Percentiles rank a stretch among this genome's conserved stretches.
Evolutionary conservation across 352 stramenopile species (phyloP).

Genomic region (Thalassiosira sp.): DNA sequence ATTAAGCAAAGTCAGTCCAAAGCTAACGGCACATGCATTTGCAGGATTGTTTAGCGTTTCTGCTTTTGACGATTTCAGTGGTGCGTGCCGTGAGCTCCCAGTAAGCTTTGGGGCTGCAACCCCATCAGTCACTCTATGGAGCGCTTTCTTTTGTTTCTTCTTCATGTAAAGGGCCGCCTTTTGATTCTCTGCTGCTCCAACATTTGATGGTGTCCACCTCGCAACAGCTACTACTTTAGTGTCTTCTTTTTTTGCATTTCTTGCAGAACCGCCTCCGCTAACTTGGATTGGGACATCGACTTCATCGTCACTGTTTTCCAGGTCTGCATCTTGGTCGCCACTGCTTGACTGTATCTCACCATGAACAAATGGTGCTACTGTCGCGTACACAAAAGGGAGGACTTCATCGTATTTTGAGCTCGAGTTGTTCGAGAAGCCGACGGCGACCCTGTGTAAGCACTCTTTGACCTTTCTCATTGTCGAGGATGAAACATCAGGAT

Average conservation of each 20-base stretch:
- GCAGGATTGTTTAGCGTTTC: conserved; percentile 76
- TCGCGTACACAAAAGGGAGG: conserved; percentile 82
- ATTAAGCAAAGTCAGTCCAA: conserved; percentile 80
- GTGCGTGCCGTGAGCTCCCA: conserved; percentile 55
- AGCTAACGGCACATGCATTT: conserved; percentile 76
- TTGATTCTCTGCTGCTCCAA: conserved; percentile 55
- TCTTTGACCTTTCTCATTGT: conserved; percentile 79
- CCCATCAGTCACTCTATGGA: conserved; percentile 78
- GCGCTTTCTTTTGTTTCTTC: conserved; percentile 49
- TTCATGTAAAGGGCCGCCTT: conserved; percentile 66
- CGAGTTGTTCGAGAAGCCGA: conserved; percentile 78
- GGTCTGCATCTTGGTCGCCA: conserved; percentile 85
- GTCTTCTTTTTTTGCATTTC: conserved; percentile 37
- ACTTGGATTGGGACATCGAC: conserved; percentile 58
- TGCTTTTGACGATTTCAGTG: conserved; percentile 33
- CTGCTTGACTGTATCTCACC: conserved; percentile 48
- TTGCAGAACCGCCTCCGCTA: conserved; percentile 35
- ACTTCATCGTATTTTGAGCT: conserved; percentile 64
- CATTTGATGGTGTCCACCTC: conserved; percentile 73
- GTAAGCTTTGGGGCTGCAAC: conserved; percentile 80
- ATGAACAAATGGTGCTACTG: conserved; percentile 74
- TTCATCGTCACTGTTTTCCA: conserved; percentile 78
- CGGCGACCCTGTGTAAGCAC: conserved; percentile 72
- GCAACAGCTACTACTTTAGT: conserved; percentile 58
- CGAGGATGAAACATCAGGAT: conserved; percentile 56